A percentile compares a stretch with the other conserved stretches of the same genome.
Evolutionary conservation across 176 grass and related monocot species (phyloP).

Genomic region (Cenchrus purpureus): DNA sequence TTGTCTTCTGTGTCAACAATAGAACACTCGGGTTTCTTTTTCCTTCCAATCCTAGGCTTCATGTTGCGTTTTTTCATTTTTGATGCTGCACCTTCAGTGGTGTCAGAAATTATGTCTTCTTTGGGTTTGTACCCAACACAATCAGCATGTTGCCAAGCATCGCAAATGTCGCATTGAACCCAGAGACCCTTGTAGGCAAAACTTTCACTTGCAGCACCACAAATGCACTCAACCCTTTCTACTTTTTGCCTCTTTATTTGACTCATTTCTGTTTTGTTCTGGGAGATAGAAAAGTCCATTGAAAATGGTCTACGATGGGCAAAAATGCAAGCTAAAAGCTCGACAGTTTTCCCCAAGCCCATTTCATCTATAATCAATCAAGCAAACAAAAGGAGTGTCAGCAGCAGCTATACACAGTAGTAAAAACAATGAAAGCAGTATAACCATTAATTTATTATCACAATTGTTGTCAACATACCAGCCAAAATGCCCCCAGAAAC

Average conservation of each 20-base stretch:
- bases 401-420: constrained; percentile 7
- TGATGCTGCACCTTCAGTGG: constrained; percentile 35
- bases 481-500: constrained; percentile 87
- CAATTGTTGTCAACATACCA: constrained; percentile 54
- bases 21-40: constrained; percentile 58
- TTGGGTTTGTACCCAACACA: constrained; percentile 85
- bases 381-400: constrained; percentile 31
- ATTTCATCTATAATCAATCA: constrained; percentile 88
- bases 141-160: constrained; percentile 94
- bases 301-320: constrained; percentile 62
- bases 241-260: constrained; percentile 78
- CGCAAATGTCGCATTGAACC: constrained; percentile 92
- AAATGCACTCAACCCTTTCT: constrained; percentile 93
- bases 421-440: constrained; percentile 20
- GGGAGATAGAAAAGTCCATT: constrained; percentile 29
- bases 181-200: constrained; percentile 78
- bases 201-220: constrained; percentile 91
- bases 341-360: constrained; percentile 94
- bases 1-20: constrained; percentile 63
- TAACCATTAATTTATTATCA: constrained; percentile 6
- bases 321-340: constrained; percentile 94
- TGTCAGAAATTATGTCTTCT: constrained; percentile 50
- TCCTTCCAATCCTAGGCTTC: constrained; percentile 59
- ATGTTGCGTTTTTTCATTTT: constrained; percentile 43
- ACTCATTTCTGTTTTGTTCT: constrained; percentile 38